A percentile compares a stretch with the other conserved stretches of the same genome.
These are phyloP conservation scores for Ogataea paraovalis DNA, from an alignment of 805 yeast species.

Conservation along the genomic window DNA sequence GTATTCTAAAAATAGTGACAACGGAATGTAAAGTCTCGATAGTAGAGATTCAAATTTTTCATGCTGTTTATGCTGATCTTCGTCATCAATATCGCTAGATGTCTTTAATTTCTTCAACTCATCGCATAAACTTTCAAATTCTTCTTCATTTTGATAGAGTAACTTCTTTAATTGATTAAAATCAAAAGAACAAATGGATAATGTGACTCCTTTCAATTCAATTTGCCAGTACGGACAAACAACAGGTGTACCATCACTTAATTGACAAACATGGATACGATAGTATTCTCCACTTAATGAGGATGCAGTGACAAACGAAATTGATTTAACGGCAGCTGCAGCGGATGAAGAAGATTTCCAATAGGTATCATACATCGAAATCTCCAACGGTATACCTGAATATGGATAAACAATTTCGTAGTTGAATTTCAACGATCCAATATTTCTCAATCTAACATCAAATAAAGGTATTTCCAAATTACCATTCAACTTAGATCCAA, in stretches of 20 bases:
- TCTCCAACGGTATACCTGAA: slow-evolving; percentile 76
- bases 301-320: slow-evolving; percentile 85
- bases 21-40: slow-evolving; percentile 49
- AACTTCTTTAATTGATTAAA: slow-evolving; percentile 36
- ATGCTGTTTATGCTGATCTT: slow-evolving; percentile 1
- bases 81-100: slow-evolving; percentile 7
- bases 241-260: slow-evolving; percentile 82
- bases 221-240: slow-evolving; percentile 68
- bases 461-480: slow-evolving; percentile 63
- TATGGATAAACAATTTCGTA: slow-evolving; percentile 89
- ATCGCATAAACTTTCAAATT: slow-evolving; percentile 13
- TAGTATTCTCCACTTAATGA: slow-evolving; percentile 81
- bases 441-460: slow-evolving; percentile 73
- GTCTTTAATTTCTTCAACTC: slow-evolving; percentile 13
- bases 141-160: slow-evolving; percentile 17
- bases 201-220: slow-evolving; percentile 41
- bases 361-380: slow-evolving; percentile 90
- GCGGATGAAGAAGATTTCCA: slow-evolving; percentile 83
- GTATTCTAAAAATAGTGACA: slow-evolving; percentile 52
- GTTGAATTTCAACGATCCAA: slow-evolving; percentile 75
- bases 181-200: slow-evolving; percentile 62
- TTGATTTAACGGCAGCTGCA: slow-evolving; percentile 25
- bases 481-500: slow-evolving; percentile 36
- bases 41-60: slow-evolving; percentile 40
- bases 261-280: slow-evolving; percentile 61